Evolutionary conservation across 2,329 filamentous ascomycete species (phyloP).

Genomic region (Aureobasidium mangrovei): DNA sequence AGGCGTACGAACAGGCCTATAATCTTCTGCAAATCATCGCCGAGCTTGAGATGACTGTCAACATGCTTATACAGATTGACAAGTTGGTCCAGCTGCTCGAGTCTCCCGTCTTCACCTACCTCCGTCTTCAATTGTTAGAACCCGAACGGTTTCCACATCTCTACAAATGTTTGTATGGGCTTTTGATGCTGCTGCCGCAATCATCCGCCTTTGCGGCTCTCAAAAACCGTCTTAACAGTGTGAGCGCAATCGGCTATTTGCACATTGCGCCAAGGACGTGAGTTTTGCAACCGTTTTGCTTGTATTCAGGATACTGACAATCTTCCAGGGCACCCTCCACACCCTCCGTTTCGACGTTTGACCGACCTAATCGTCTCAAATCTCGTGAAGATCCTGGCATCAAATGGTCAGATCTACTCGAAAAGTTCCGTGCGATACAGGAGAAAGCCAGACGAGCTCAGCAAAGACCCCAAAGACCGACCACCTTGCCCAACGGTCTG

Average conservation of each 20-base stretch:
- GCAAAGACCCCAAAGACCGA: constrained; percentile 22
- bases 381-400: constrained; percentile 67
- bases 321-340: constrained; percentile 24
- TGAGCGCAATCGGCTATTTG: constrained; percentile 91
- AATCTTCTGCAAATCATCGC: constrained; percentile 92
- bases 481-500: constrained; percentile 2
- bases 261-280: constrained; percentile 68
- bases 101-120: constrained; percentile 94
- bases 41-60: constrained; percentile 97
- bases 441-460: constrained; percentile 71
- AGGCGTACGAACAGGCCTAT: constrained; percentile 97
- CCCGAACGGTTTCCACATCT: constrained; percentile 90
- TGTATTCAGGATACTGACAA: constrained; percentile 11
- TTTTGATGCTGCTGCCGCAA: constrained; percentile 96
- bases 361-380: constrained; percentile 63
- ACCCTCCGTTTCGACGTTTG: constrained; percentile 26
- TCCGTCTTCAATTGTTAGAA: constrained; percentile 88
- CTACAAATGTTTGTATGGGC: constrained; percentile 84
- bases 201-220: constrained; percentile 93
- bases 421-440: constrained; percentile 89
- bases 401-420: constrained; percentile 83
- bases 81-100: constrained; percentile 95
- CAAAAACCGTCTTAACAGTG: constrained; percentile 93
- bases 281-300: constrained; percentile 22
- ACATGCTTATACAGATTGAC: constrained; percentile 97